A percentile compares a stretch with the other conserved stretches of the same genome.
Evolutionary conservation across 805 yeast species (phyloP).

Genomic region (Kregervanrija delftensis): DNA sequence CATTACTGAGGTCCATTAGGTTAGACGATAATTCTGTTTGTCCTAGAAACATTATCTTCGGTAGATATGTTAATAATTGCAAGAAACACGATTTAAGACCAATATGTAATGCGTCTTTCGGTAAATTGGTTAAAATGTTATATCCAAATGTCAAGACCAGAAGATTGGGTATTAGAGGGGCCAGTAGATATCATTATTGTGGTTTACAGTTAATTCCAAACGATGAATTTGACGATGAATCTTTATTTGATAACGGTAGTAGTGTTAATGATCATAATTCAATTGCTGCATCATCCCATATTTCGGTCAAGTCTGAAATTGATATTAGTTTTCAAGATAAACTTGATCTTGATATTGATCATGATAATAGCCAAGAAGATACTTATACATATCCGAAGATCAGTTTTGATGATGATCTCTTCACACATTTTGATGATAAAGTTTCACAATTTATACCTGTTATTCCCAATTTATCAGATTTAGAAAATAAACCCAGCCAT

Average conservation of each 20-base stretch:
- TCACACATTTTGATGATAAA: conserved; percentile 9
- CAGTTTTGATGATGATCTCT: conserved; percentile 9
- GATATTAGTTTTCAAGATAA: not conserved
- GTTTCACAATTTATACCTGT: not conserved
- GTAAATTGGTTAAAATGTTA: conserved; percentile 59
- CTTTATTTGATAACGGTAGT: conserved; percentile 9
- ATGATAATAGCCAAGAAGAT: not conserved
- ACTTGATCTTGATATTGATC: not conserved
- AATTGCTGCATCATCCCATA: too few species aligned
- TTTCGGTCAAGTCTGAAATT: not conserved
- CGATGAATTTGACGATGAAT: conserved; percentile 11
- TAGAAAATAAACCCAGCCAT: not conserved
- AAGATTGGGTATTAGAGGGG: conserved; percentile 76
- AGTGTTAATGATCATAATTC: too few species aligned
- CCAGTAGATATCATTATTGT: conserved; percentile 80
- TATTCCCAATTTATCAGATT: not conserved
- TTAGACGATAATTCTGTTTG: conserved; percentile 44
- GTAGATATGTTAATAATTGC: conserved; percentile 54
- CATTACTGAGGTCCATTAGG: conserved; percentile 64
- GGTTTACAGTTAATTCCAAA: conserved; percentile 50
- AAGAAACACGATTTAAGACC: conserved; percentile 48
- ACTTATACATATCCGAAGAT: not conserved
- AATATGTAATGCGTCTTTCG: conserved; percentile 71
- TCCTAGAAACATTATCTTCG: conserved; percentile 63
- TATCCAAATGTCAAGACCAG: conserved; percentile 68